phyloP scores from a whole-genome alignment of 1,284 basidiomycete genomes.

The Cryptococcus deneoformans region DNA sequence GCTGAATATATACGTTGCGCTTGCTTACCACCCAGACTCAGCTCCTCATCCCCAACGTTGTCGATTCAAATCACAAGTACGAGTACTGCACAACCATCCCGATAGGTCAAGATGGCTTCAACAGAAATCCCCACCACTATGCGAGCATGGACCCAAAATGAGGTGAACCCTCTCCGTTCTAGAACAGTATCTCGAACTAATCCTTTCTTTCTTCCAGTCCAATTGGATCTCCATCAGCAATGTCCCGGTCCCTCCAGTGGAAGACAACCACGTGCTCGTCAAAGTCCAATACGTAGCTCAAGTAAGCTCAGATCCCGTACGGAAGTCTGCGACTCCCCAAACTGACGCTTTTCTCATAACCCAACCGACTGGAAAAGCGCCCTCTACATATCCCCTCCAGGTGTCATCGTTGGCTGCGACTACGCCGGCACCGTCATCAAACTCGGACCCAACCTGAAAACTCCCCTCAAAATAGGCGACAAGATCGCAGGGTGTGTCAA shows the following conservation, averaged over 20 bases:
- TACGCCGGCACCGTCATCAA: conserved; percentile 52
- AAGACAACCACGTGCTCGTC: conserved; percentile 41
- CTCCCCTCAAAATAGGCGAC: conserved; percentile 49
- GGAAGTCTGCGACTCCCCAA: not conserved
- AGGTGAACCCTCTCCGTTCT: not conserved
- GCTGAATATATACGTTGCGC: too few relatives aligned
- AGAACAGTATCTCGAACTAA: not conserved
- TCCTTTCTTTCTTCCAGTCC: not conserved
- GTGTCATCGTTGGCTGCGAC: conserved; percentile 52
- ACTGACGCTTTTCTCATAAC: conserved; percentile 21
- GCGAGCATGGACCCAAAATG: conserved; percentile 26
- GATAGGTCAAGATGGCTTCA: too few relatives aligned
- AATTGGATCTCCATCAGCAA: conserved; percentile 21
- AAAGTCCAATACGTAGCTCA: conserved; percentile 43
- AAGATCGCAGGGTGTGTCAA: conserved; percentile 53
- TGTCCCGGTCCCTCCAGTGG: conserved; percentile 30
- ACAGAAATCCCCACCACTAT: conserved; percentile 21
- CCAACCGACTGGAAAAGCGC: conserved; percentile 45
- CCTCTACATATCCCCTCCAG: conserved; percentile 30
- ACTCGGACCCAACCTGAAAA: conserved; percentile 44
- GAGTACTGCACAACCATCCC: too few relatives aligned
- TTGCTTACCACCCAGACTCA: too few relatives aligned
- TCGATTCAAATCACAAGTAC: too few relatives aligned
- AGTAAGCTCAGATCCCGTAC: conserved; percentile 12
- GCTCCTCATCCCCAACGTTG: too few relatives aligned